A percentile compares a stretch with the other conserved stretches of the same genome.
These are phyloP conservation scores for Achlya hypogyna DNA, from an alignment of 352 stramenopile species.

Conservation along the genomic window DNA sequence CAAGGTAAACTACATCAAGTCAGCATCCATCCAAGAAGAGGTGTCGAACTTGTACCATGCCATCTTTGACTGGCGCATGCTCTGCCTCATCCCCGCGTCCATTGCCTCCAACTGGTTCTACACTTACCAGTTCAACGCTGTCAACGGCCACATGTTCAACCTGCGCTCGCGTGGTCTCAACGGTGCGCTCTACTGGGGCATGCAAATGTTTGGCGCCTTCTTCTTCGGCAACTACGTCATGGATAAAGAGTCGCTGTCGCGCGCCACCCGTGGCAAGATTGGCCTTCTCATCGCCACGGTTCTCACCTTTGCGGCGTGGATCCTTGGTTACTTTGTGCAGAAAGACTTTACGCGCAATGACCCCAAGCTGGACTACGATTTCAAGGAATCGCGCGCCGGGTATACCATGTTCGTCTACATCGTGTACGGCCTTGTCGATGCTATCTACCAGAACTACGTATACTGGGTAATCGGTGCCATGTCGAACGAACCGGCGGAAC, in stretches of 20 bases:
- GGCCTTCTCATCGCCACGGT: constrained; percentile 19
- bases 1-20: constrained; percentile 6
- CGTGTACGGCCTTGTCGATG: constrained; percentile 58
- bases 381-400: constrained; percentile 15
- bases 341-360: constrained; percentile 25
- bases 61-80: constrained; percentile 15
- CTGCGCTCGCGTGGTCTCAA: constrained; percentile 29
- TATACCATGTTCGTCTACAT: constrained; percentile 49
- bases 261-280: not conserved
- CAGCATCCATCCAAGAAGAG: not conserved
- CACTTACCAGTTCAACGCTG: constrained; percentile 30
- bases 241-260: constrained; percentile 19
- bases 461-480: constrained; percentile 71
- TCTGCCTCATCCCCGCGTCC: constrained; percentile 36
- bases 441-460: constrained; percentile 60
- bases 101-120: constrained; percentile 59
- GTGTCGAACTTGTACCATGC: not conserved
- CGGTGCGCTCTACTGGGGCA: constrained; percentile 32
- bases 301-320: constrained; percentile 34
- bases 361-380: constrained; percentile 27
- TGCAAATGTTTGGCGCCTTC: constrained; percentile 34
- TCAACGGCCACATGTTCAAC: constrained; percentile 37
- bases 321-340: constrained; percentile 26
- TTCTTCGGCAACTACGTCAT: constrained; percentile 24
- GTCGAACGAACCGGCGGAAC: constrained; percentile 28